Evolutionary conservation across 306 rosid genomes (phyloP).

Genomic region (Clitoria ternatea): DNA sequence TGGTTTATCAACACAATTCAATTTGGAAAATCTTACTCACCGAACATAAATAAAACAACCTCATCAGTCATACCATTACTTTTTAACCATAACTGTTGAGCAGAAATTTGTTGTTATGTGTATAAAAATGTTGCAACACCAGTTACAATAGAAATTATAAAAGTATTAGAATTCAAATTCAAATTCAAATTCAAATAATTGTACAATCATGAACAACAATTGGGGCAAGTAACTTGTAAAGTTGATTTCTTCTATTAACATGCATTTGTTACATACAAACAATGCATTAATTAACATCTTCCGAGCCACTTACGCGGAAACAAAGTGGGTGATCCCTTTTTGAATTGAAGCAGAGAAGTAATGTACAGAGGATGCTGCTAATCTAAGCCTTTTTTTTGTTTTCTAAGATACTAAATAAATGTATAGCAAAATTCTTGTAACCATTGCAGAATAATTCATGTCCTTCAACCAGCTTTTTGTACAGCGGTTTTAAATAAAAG

Average conservation of each 20-base stretch:
- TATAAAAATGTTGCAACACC: not conserved
- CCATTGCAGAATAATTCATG: constrained; percentile 15
- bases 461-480: constrained; percentile 71
- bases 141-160: not conserved
- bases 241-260: constrained; percentile 15
- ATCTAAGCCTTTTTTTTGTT: constrained; percentile 20
- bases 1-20: not conserved
- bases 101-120: not conserved
- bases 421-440: constrained; percentile 27
- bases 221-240: not conserved
- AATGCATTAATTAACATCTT: not conserved
- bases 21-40: not conserved
- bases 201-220: not conserved
- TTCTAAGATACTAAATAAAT: constrained; percentile 8
- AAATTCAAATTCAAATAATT: not conserved
- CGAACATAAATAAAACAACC: not conserved
- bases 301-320: not conserved
- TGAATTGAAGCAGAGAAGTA: constrained; percentile 18
- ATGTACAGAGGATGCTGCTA: constrained; percentile 32
- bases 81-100: not conserved
- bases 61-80: too few species aligned
- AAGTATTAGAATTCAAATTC: not conserved
- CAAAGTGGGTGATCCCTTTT: not conserved
- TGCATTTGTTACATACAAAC: constrained; percentile 18
- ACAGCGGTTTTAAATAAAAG: constrained; percentile 89